phyloP scores from a whole-genome alignment of 148 eudicot genomes.

The Euryodendron excelsum region DNA sequence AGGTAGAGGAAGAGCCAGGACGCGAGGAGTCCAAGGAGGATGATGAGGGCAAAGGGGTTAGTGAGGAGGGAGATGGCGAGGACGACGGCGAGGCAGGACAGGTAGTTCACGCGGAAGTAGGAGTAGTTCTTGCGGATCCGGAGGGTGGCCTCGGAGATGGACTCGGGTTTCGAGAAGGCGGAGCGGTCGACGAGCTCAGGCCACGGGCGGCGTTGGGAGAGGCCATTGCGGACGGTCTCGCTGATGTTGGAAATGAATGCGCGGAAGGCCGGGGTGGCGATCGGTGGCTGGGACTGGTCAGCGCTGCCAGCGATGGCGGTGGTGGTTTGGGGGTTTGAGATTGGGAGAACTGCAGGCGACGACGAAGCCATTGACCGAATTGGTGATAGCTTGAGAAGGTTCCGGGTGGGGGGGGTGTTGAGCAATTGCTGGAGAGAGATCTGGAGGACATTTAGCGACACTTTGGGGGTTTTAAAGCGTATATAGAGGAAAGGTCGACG shows the following conservation, averaged over 20 bases:
- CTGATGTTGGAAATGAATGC: constrained; percentile 48
- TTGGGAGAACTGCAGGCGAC: constrained; percentile 59
- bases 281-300: constrained; percentile 34
- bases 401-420: no score
- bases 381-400: no score
- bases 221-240: constrained; percentile 41
- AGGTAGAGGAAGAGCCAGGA: constrained; percentile 89
- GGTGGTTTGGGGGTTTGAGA: constrained; percentile 33
- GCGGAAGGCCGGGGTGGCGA: constrained; percentile 53
- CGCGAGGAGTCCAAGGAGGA: constrained; percentile 58
- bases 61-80: constrained; percentile 70
- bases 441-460: no score
- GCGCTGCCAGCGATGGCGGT: constrained; percentile 18
- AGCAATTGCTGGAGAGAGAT: no score
- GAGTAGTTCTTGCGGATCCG: constrained; percentile 77
- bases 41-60: constrained; percentile 74
- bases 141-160: constrained; percentile 64
- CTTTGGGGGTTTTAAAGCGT: no score
- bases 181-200: constrained; percentile 68
- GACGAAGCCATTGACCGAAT: constrained; percentile 35
- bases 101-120: constrained; percentile 83
- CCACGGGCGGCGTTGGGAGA: constrained; percentile 83
- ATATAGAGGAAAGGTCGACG: no score
- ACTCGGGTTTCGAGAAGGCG: constrained; percentile 76
- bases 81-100: constrained; percentile 43